Conservation (phyloP, 2,329 filamentous ascomycete species). For the Polychaeton citri region DNA sequence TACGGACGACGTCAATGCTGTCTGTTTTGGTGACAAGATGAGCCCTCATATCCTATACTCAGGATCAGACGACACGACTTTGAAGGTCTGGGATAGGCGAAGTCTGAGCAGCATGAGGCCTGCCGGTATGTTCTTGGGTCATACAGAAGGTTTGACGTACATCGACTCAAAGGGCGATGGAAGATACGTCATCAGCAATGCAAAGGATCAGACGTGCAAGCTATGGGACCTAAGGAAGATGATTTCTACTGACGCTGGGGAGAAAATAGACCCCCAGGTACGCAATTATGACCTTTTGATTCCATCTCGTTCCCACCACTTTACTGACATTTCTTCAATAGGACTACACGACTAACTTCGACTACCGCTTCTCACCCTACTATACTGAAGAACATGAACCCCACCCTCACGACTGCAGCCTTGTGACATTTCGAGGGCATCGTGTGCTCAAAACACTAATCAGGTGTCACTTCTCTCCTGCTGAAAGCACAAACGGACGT, state of each 20-base stretch:
- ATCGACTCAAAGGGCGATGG: constrained; percentile 74
- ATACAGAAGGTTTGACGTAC: constrained; percentile 53
- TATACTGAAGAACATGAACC: constrained; percentile 53
- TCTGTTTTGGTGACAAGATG: constrained; percentile 80
- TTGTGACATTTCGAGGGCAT: constrained; percentile 90
- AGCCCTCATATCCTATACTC: constrained; percentile 93
- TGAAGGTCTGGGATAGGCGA: constrained; percentile 92
- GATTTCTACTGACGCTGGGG: constrained; percentile 57
- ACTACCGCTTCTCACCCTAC: constrained; percentile 60
- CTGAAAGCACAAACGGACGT: constrained; percentile 69
- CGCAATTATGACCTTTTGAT: not conserved
- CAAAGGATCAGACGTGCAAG: constrained; percentile 94
- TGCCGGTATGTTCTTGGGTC: constrained; percentile 51
- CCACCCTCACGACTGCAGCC: constrained; percentile 74
- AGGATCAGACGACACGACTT: constrained; percentile 82
- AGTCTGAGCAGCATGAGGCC: constrained; percentile 48
- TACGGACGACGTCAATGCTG: constrained; percentile 82
- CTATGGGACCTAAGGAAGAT: constrained; percentile 90
- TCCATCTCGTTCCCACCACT: not conserved
- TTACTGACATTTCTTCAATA: constrained; percentile 10
- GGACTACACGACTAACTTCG: constrained; percentile 51
- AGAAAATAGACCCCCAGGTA: constrained; percentile 37
- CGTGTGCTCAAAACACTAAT: constrained; percentile 81
- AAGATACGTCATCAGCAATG: constrained; percentile 84
- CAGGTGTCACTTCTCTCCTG: constrained; percentile 86